Conservation (phyloP, 1,139 yeast genomes). For the Nakaseomyces uthaithaninus region DNA sequence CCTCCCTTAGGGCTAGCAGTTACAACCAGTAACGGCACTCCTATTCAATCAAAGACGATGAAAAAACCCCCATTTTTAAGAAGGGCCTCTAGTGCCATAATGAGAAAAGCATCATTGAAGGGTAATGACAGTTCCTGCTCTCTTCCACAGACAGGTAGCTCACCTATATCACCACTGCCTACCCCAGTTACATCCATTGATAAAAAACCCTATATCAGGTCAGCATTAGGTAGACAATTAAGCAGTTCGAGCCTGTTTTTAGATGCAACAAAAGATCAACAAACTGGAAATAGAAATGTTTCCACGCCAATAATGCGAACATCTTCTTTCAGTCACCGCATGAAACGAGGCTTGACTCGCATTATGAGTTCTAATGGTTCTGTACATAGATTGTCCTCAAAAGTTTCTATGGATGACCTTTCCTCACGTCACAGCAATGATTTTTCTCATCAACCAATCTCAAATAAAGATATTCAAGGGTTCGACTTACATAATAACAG, state of each 20-base stretch:
- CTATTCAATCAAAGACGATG: constrained; percentile 4
- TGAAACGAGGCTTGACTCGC: constrained; percentile 25
- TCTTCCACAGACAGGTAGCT: constrained; percentile 7
- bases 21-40: neutral
- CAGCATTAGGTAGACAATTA: constrained; percentile 6
- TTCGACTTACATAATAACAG: neutral
- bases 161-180: constrained; percentile 13
- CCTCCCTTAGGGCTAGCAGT: constrained; percentile 4
- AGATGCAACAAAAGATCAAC: neutral
- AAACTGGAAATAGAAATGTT: neutral
- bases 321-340: constrained; percentile 13
- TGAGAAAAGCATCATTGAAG: constrained; percentile 25
- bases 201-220: constrained; percentile 5
- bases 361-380: constrained; percentile 20
- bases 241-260: constrained; percentile 3
- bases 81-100: constrained; percentile 29
- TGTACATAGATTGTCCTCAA: neutral
- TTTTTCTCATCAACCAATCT: neutral
- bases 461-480: neutral
- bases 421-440: neutral
- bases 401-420: neutral
- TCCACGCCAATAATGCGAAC: constrained; percentile 8
- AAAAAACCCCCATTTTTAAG: constrained; percentile 25
- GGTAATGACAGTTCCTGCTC: constrained; percentile 1
- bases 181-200: constrained; percentile 11